phyloP scores from a whole-genome alignment of 257 asterid genomes.

The Lavandula angustifolia region DNA sequence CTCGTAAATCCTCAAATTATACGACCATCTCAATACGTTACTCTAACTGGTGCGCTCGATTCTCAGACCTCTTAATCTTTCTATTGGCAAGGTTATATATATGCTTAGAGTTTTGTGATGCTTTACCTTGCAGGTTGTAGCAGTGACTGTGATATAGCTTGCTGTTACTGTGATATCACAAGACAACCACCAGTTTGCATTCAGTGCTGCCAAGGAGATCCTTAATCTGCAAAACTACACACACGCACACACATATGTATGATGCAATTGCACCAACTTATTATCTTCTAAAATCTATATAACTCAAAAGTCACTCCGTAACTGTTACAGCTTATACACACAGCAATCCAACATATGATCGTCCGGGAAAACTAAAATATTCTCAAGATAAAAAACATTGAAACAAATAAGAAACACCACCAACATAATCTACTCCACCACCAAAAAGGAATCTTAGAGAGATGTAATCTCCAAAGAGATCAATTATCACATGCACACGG shows the following conservation, averaged over 20 bases:
- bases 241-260: too few relatives aligned
- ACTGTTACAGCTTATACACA: too few relatives aligned
- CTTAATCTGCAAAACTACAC: conserved; percentile 28
- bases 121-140: conserved; percentile 43
- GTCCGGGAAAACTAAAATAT: too few relatives aligned
- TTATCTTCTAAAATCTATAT: not conserved
- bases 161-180: conserved; percentile 55
- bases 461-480: conserved; percentile 1
- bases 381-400: not conserved
- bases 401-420: not conserved
- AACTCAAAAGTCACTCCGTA: not conserved
- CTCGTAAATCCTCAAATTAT: conserved; percentile 38
- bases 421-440: not conserved
- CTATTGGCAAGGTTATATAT: not conserved
- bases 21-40: conserved; percentile 32
- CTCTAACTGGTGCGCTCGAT: conserved; percentile 36
- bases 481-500: not conserved
- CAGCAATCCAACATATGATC: not conserved
- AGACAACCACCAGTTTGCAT: conserved; percentile 48
- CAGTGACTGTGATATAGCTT: conserved; percentile 48
- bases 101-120: too few relatives aligned
- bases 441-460: not conserved
- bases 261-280: conserved; percentile 1
- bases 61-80: not conserved
- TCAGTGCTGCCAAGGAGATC: conserved; percentile 45